Evolutionary conservation across 2,329 filamentous ascomycete species (phyloP).

Genomic region (Stachybotrys elegans): DNA sequence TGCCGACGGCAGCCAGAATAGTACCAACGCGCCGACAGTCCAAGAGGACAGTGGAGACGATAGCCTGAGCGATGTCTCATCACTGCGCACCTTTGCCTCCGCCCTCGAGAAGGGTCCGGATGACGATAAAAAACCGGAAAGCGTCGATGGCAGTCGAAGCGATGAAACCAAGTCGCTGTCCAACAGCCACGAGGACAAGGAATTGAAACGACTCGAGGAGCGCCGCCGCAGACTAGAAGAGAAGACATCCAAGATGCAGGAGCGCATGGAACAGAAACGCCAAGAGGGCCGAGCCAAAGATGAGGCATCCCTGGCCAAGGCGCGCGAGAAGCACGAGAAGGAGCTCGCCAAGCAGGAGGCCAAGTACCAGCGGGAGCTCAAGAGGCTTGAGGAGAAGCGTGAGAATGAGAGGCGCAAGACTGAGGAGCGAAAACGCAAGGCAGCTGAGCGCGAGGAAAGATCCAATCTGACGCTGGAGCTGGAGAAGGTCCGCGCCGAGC

Average conservation of each 20-base stretch:
- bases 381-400: slow-evolving; percentile 60
- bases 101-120: slow-evolving; percentile 33
- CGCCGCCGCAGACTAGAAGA: slow-evolving; percentile 58
- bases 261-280: slow-evolving; percentile 39
- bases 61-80: slow-evolving; percentile 37
- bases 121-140: slow-evolving; percentile 20
- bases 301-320: slow-evolving; percentile 45
- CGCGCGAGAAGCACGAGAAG: slow-evolving; percentile 57
- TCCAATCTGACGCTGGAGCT: slow-evolving; percentile 44
- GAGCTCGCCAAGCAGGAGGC: slow-evolving; percentile 63
- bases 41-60: slow-evolving; percentile 23
- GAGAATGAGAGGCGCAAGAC: slow-evolving; percentile 58
- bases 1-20: slow-evolving; percentile 19
- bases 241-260: slow-evolving; percentile 51
- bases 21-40: slow-evolving; percentile 1
- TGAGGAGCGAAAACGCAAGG: slow-evolving; percentile 45
- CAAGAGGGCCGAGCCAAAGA: slow-evolving; percentile 46
- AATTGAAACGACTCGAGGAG: slow-evolving; percentile 58
- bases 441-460: slow-evolving; percentile 48
- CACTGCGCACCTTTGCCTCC: slow-evolving; percentile 43
- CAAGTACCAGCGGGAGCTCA: slow-evolving; percentile 59
- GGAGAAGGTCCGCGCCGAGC: slow-evolving; percentile 45
- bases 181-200: slow-evolving; percentile 45
- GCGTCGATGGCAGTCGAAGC: slow-evolving; percentile 23
- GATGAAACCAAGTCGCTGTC: slow-evolving; percentile 30